Conservation (phyloP, 1,284 basidiomycete genomes). For the Heterobasidion occidentale region DNA sequence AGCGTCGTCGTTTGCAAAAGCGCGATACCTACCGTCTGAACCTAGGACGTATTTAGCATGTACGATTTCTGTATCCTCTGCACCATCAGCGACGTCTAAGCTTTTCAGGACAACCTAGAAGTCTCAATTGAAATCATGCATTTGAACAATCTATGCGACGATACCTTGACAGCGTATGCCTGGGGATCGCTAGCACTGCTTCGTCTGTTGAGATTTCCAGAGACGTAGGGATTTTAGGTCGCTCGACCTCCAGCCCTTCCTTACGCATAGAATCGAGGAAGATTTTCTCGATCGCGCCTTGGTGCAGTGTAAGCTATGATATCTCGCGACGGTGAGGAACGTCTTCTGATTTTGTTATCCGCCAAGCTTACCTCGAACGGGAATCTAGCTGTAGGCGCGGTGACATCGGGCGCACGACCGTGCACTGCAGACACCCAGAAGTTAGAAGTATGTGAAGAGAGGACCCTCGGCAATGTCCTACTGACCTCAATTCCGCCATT, state of each 20-base stretch:
- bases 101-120: conserved; percentile 28
- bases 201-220: conserved; percentile 43
- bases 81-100: conserved; percentile 19
- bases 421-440: conserved; percentile 32
- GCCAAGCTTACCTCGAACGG: conserved; percentile 44
- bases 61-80: conserved; percentile 33
- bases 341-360: neutral
- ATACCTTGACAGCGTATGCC: conserved; percentile 52
- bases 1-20: neutral
- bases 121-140: neutral
- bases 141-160: neutral
- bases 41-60: conserved; percentile 49
- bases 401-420: conserved; percentile 50
- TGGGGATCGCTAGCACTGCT: conserved; percentile 31
- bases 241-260: conserved; percentile 48
- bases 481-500: conserved; percentile 54
- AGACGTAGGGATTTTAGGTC: conserved; percentile 46
- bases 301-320: conserved; percentile 46
- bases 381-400: conserved; percentile 49
- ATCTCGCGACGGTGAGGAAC: neutral
- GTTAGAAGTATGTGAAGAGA: neutral
- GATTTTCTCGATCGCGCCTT: conserved; percentile 66
- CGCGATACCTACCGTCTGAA: conserved; percentile 34
- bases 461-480: neutral
- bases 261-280: conserved; percentile 55